Evolutionary conservation across 768 basidiomycete genomes (phyloP).

Genomic region (Gyrodon lividus): DNA sequence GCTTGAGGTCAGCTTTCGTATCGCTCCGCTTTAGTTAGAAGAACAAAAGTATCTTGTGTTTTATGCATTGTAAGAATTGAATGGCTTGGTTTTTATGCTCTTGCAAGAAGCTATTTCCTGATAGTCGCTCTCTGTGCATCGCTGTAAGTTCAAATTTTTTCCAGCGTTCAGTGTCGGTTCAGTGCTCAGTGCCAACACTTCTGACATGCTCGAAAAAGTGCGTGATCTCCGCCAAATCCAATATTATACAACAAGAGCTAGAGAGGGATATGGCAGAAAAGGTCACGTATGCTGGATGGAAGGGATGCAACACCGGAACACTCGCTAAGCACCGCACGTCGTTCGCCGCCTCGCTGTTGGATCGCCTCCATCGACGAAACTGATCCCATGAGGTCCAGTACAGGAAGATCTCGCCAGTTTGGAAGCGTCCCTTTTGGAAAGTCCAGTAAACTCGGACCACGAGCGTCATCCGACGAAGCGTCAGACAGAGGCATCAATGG

Average conservation of each 20-base stretch:
- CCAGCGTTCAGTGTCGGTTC: too few relatives aligned
- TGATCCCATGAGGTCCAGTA: constrained; percentile 65
- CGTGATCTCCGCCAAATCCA: background rate
- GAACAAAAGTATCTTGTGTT: constrained; percentile 20
- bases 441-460: constrained; percentile 45
- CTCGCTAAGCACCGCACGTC: constrained; percentile 35
- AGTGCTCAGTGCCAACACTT: too few relatives aligned
- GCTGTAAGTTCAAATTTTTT: too few relatives aligned
- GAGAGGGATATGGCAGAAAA: constrained; percentile 17
- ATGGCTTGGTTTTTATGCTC: constrained; percentile 7
- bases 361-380: constrained; percentile 38
- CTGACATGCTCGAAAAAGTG: too few relatives aligned
- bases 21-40: constrained; percentile 9
- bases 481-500: constrained; percentile 58
- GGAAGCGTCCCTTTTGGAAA: constrained; percentile 59
- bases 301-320: constrained; percentile 24
- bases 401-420: constrained; percentile 53
- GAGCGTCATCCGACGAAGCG: constrained; percentile 8
- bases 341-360: constrained; percentile 32
- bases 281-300: constrained; percentile 24
- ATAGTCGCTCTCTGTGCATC: too few relatives aligned
- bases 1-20: background rate
- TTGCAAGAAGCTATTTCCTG: background rate
- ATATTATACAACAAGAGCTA: constrained; percentile 1
- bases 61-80: constrained; percentile 18